Percentiles rank a stretch among this genome's conserved stretches.
These are phyloP conservation scores for Alternaria gaisen DNA, from an alignment of 2,329 filamentous ascomycete genomes.

Conservation along the genomic window DNA sequence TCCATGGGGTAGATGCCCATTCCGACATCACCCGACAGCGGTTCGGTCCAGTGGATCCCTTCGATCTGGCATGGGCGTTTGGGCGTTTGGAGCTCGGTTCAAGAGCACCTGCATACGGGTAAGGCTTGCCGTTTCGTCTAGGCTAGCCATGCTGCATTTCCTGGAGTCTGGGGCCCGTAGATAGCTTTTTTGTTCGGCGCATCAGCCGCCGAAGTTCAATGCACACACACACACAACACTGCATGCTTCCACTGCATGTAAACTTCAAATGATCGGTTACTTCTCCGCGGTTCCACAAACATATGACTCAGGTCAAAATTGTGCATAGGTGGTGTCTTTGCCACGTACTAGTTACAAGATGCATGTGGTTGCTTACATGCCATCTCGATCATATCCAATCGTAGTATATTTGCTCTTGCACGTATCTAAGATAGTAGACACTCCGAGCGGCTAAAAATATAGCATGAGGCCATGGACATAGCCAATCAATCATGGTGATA, in stretches of 20 bases:
- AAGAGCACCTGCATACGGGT: slow-evolving; percentile 7
- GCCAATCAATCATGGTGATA: background rate
- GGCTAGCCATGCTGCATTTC: slow-evolving; percentile 17
- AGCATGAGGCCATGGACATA: too few relatives aligned
- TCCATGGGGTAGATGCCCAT: slow-evolving; percentile 23
- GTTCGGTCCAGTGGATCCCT: slow-evolving; percentile 1
- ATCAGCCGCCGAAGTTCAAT: background rate
- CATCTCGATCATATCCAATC: background rate
- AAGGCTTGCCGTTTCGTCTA: slow-evolving; percentile 14
- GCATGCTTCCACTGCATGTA: background rate
- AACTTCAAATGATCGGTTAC: background rate
- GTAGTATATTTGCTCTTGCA: background rate
- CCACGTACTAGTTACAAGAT: background rate
- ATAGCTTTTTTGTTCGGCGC: slow-evolving; percentile 1
- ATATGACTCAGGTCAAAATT: background rate
- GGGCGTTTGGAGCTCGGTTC: slow-evolving; percentile 7
- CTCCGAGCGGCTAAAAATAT: too few relatives aligned
- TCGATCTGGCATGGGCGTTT: slow-evolving; percentile 9
- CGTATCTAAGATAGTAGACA: too few relatives aligned
- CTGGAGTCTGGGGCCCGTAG: slow-evolving; percentile 16
- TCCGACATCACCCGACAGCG: background rate
- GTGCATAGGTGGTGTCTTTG: background rate
- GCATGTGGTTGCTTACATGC: background rate
- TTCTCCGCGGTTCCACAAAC: background rate
- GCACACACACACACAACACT: too few relatives aligned